Conservation (phyloP, 768 basidiomycete species). For the Boletales sp. region DNA sequence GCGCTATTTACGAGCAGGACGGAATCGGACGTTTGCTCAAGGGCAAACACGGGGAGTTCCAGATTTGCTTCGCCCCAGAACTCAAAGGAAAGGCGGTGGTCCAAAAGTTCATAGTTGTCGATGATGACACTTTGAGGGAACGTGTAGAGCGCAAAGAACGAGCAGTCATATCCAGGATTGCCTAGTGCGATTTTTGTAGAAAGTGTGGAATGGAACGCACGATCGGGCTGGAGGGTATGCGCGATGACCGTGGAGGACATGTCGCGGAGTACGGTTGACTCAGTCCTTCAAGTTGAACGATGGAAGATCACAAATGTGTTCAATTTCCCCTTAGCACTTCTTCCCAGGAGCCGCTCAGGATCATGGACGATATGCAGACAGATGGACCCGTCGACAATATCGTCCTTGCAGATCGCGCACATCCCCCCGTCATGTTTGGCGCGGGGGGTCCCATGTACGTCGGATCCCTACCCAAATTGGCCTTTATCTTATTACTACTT, state of each 20-base stretch:
- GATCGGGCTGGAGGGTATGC: constrained; percentile 19
- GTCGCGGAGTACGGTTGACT: neutral
- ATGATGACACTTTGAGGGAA: constrained; percentile 41
- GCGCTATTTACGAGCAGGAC: constrained; percentile 33
- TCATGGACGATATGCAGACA: constrained; percentile 27
- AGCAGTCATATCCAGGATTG: constrained; percentile 14
- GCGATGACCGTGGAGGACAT: constrained; percentile 20
- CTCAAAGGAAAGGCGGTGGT: constrained; percentile 30
- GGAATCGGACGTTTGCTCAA: constrained; percentile 21
- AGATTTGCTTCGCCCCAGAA: constrained; percentile 39
- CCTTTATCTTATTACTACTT: neutral
- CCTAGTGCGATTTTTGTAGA: constrained; percentile 19
- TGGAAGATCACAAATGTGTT: constrained; percentile 15
- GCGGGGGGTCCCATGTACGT: constrained; percentile 75
- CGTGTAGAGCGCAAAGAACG: constrained; percentile 32
- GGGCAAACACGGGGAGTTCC: constrained; percentile 40
- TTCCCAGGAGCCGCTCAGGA: constrained; percentile 11
- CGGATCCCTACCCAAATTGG: neutral
- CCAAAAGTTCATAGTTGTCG: constrained; percentile 42
- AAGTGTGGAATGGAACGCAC: constrained; percentile 31
- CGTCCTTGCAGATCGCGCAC: constrained; percentile 11
- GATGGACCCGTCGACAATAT: constrained; percentile 12
- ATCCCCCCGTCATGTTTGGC: constrained; percentile 59
- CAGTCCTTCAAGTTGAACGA: constrained; percentile 1
- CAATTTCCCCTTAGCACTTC: constrained; percentile 8